phyloP scores from a whole-genome alignment of 768 basidiomycete species.

The Steccherinum ochraceum region DNA sequence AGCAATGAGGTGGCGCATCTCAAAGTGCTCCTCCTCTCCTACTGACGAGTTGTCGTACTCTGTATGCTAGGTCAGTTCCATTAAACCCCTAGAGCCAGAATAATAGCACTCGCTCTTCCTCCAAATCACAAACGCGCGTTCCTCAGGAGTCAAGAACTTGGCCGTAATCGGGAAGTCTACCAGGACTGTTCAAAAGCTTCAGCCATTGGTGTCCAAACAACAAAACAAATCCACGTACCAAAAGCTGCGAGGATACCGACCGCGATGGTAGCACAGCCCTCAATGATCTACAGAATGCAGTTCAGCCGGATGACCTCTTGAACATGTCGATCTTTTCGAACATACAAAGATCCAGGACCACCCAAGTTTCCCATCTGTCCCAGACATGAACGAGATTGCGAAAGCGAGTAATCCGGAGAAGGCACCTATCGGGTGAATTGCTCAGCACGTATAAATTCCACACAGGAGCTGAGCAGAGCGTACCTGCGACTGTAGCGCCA shows the following conservation, averaged over 20 bases:
- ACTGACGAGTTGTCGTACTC: slow-evolving; percentile 52
- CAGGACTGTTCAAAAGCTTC: slow-evolving; percentile 34
- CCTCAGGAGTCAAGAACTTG: slow-evolving; percentile 53
- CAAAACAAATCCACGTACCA: slow-evolving; percentile 24
- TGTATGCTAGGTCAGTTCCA: slow-evolving; percentile 12
- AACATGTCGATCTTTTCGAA: neutral
- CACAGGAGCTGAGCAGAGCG: neutral
- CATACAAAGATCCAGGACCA: slow-evolving; percentile 30
- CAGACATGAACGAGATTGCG: slow-evolving; percentile 29
- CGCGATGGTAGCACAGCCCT: slow-evolving; percentile 55
- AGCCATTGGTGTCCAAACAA: neutral
- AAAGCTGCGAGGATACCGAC: slow-evolving; percentile 50
- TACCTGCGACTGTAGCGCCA: slow-evolving; percentile 20
- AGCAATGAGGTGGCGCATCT: slow-evolving; percentile 43
- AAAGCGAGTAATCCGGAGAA: slow-evolving; percentile 28
- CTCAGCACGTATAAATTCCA: slow-evolving; percentile 1
- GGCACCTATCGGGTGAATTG: too few relatives aligned
- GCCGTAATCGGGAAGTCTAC: slow-evolving; percentile 59
- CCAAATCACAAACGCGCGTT: slow-evolving; percentile 47
- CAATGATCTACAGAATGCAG: slow-evolving; percentile 44
- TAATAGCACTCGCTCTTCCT: slow-evolving; percentile 40
- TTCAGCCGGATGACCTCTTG: too few relatives aligned
- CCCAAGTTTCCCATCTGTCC: slow-evolving; percentile 20
- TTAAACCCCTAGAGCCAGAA: neutral
- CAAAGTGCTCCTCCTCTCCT: slow-evolving; percentile 57